Evolutionary conservation across 306 rosid species (phyloP).

Genomic region (Quercus mongolica): DNA sequence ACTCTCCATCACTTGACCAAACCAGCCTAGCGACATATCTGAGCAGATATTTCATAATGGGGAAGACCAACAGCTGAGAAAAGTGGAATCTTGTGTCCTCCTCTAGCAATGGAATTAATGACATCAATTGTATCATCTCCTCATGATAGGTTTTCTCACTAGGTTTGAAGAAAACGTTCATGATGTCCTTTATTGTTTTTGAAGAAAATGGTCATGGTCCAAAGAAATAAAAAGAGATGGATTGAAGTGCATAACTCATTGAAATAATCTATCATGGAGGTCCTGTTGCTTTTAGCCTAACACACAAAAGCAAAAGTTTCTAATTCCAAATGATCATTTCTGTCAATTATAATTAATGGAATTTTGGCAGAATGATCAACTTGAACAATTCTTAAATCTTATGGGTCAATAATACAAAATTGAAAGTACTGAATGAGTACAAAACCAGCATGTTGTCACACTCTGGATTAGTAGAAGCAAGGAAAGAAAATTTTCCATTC

Average conservation of each 20-base stretch:
- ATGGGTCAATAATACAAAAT: no score
- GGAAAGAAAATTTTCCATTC: no score
- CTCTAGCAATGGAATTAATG: slow-evolving; percentile 97
- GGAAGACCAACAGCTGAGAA: slow-evolving; percentile 99
- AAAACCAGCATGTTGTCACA: no score
- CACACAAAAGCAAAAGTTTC: neutral
- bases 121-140: slow-evolving; percentile 69
- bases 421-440: no score
- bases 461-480: no score
- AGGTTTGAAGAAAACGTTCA: neutral
- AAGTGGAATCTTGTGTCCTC: slow-evolving; percentile 97
- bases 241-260: neutral
- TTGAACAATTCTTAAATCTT: no score
- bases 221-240: neutral
- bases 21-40: slow-evolving; percentile 84
- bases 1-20: slow-evolving; percentile 92
- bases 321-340: neutral
- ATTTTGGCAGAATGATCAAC: no score
- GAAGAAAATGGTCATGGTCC: neutral
- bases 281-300: neutral
- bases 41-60: slow-evolving; percentile 54
- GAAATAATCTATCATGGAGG: neutral
- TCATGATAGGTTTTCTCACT: no score
- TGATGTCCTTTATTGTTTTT: neutral
- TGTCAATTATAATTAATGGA: no score